Percentiles rank a stretch among this genome's conserved stretches.
phyloP scores from a whole-genome alignment of 768 basidiomycete species.

The Mycena kentingensis region DNA sequence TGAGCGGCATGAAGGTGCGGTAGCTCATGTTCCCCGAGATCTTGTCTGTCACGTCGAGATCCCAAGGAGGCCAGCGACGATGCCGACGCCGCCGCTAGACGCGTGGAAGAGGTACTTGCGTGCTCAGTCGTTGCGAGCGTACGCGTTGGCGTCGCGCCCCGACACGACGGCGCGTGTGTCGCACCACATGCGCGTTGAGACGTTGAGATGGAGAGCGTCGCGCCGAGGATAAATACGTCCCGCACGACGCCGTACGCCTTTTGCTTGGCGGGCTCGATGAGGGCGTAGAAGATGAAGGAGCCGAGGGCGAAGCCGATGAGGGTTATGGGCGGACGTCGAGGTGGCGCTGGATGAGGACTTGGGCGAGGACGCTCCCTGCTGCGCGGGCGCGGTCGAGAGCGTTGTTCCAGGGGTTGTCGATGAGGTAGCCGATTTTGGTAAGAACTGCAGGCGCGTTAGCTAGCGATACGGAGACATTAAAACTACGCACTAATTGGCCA shows the following conservation, averaged over 20 bases:
- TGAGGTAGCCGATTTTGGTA: constrained; percentile 95
- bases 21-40: constrained; percentile 92
- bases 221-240: constrained; percentile 92
- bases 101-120: constrained; percentile 96
- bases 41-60: constrained; percentile 96
- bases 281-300: constrained; percentile 95
- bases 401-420: constrained; percentile 90
- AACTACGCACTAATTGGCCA: constrained; percentile 89
- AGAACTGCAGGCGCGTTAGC: constrained; percentile 55
- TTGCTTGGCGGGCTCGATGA: constrained; percentile 83
- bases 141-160: constrained; percentile 90
- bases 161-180: constrained; percentile 84
- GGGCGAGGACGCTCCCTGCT: constrained; percentile 92
- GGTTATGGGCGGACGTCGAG: constrained; percentile 93
- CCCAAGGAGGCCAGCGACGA: constrained; percentile 93
- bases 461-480: constrained; percentile 5
- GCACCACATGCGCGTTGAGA: constrained; percentile 77
- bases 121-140: constrained; percentile 93
- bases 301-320: constrained; percentile 97
- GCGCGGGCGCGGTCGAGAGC: constrained; percentile 91
- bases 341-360: constrained; percentile 83
- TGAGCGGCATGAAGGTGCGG: too few relatives aligned
- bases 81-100: constrained; percentile 86
- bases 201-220: constrained; percentile 89
- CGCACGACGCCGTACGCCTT: constrained; percentile 93